Evolutionary conservation across 129 eudicot species (phyloP), one percentile per base, ranked within the genome.

Genomic region (Saposhnikovia divaricata): DNA sequence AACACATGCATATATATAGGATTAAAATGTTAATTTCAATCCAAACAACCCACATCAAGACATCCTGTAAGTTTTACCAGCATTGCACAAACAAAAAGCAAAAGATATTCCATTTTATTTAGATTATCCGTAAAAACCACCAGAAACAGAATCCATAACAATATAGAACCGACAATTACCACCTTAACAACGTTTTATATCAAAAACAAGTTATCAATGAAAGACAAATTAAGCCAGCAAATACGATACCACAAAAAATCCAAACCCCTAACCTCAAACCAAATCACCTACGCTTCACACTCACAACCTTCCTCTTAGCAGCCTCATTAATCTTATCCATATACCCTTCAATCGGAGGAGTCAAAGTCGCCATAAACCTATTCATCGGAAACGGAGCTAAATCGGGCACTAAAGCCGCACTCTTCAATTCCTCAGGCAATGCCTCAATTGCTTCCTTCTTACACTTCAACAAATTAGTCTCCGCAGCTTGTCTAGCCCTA

Each of bases 331-430:
- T 74, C 86, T 93, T 91, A 83, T 87, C 92, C 39, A 83, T 81
- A 77, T 90, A 95, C 14, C 98, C 98, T 80, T 92, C 97, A 81
- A 95, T 95, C 0, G 98, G 98, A 1, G 98, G 97, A 5, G 98
- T 92, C 81, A 92, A 81, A 0, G 97, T 90, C 0, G 97, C 96
- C 96, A 92, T 89, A 40, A 87, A 89, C 82, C 96, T 75, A 31
- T 90, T 94, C 25, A 77, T 88, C 18, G 97, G 97, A 83, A 90
- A 90, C 9, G 93, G 92, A 2, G 92, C 65, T 15, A 81, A 27
- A 92, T 95, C 97, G 39, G 98, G 98, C 21, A 89, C 88, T 90
- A 95, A 37, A 0, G 98, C 98, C 21, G 89, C 90, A 23, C 65
- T 91, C 84, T 69, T 95, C 87, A 95, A 81, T 31, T 85, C 46